Evolutionary conservation across 1,284 basidiomycete genomes (phyloP), one percentile per base, ranked within the genome.

Genomic region (Ustilago cynodontis): DNA sequence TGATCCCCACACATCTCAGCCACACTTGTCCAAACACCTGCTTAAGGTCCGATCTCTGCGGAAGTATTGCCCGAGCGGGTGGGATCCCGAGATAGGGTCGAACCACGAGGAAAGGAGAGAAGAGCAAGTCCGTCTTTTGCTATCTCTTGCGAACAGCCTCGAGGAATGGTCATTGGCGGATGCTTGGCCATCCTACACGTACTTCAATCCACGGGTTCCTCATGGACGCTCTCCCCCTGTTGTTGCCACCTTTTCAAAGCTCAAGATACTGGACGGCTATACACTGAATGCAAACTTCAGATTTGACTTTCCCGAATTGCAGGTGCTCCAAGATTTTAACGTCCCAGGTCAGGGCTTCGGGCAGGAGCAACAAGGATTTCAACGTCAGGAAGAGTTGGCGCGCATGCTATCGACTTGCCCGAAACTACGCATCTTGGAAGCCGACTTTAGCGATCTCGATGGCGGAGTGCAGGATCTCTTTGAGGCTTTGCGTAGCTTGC

Each of bases 321-420:
- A n/a, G 16, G 39, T 14, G 28, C 54, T 56, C 39, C 24, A 22
- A 13, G 18, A 31, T 11, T 45, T 43, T 6, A 28, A 10, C 13
- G 37, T 45, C n/a, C 37, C 13, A 10, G 51, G n/a, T n/a, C n/a
- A 53, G 28, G 31, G 26, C 3, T 6, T 5, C 18, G 10, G 33
- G 20, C 8, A 29, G 29, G 51, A 43, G 22, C 11, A 11, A 13
- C 14, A 24, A 26, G 47, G n/a, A 49, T 49, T 28, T 28, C 24
- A 11, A 49, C 47, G 26, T 49, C 47, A 13, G 7, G 33, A 41
- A 3, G 54, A 56, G 18, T 5, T 31, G 11, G 39, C 16, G 10
- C 54, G 54, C 4, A 16, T 56, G 39, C 37, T 56, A 24, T 20
- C 24, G 7, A n/a, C 54, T n/a, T 29, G 54, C n/a, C 54, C 54